Evolutionary conservation across 2,329 filamentous ascomycete species (phyloP).

Genomic region (Beauveria caledonica): DNA sequence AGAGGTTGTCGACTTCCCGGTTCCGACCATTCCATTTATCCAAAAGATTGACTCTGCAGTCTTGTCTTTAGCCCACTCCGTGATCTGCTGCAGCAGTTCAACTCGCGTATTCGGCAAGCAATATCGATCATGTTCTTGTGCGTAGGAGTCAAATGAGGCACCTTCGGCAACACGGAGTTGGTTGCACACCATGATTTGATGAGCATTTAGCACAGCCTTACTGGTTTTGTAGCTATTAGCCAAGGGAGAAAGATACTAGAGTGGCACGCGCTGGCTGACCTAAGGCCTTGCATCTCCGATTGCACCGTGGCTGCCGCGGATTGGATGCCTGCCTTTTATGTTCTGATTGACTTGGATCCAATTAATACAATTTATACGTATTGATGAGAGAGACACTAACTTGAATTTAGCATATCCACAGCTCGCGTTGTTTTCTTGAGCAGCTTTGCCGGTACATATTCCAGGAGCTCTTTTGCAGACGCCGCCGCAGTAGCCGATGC

Average conservation of each 20-base stretch:
- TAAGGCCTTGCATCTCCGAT: not conserved
- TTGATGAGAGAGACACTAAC: no score
- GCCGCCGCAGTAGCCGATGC: no score
- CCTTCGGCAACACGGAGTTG: slow-evolving; percentile 17
- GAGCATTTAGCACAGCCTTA: not conserved
- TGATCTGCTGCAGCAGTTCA: slow-evolving; percentile 20
- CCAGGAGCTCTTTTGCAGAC: no score
- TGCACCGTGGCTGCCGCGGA: not conserved
- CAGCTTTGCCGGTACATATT: no score
- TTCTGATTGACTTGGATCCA: not conserved
- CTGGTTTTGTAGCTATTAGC: not conserved
- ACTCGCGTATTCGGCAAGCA: slow-evolving; percentile 17
- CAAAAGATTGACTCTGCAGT: slow-evolving; percentile 19
- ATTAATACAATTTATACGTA: no score
- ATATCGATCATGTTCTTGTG: slow-evolving; percentile 22
- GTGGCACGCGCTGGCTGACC: not conserved
- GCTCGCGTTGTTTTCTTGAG: no score
- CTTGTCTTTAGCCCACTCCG: slow-evolving; percentile 17
- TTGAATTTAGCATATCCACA: no score
- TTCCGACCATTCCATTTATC: slow-evolving; percentile 28
- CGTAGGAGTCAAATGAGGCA: slow-evolving; percentile 27
- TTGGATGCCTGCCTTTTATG: not conserved
- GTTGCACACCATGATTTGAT: slow-evolving; percentile 12
- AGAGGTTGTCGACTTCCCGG: slow-evolving; percentile 28
- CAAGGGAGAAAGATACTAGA: not conserved